These are phyloP conservation scores for Xylaria sp. DNA, from an alignment of 2,329 filamentous ascomycete genomes.

Conservation along the genomic window DNA sequence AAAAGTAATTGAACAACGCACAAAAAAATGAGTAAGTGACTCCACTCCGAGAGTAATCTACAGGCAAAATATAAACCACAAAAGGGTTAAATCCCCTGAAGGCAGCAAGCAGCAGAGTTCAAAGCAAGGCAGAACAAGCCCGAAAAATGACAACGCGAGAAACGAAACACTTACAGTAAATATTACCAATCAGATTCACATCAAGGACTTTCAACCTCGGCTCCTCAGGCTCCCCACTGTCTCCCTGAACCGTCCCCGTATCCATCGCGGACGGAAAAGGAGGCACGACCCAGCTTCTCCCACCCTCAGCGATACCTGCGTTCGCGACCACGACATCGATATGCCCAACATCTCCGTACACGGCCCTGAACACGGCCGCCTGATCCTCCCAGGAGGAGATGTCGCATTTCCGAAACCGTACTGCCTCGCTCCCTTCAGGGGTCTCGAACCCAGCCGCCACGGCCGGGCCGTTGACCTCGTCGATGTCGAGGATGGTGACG, in stretches of 20 bases:
- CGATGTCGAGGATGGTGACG: conserved; percentile 51
- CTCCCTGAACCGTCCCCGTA: conserved; percentile 36
- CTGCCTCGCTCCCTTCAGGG: background rate
- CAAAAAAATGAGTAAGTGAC: background rate
- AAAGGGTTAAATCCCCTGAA: background rate
- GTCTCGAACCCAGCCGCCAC: conserved; percentile 41
- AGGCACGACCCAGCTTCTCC: conserved; percentile 25
- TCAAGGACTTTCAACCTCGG: conserved; percentile 45
- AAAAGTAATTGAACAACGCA: background rate
- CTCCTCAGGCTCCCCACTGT: conserved; percentile 37
- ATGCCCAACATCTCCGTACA: conserved; percentile 47
- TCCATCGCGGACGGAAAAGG: conserved; percentile 37
- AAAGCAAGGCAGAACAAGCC: background rate
- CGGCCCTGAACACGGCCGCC: conserved; percentile 49
- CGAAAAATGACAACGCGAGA: background rate
- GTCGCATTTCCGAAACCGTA: conserved; percentile 51
- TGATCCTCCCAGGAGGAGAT: conserved; percentile 53
- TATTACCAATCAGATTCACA: conserved; percentile 52
- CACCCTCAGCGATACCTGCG: conserved; percentile 57
- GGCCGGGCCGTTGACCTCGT: conserved; percentile 41
- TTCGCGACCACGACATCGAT: conserved; percentile 62
- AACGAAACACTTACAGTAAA: conserved; percentile 55
- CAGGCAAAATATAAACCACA: background rate
- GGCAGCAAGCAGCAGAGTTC: background rate
- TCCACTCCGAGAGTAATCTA: background rate